A percentile compares a stretch with the other conserved stretches of the same genome.
These are phyloP conservation scores for Dactylellina cionopaga DNA, from an alignment of 2,329 filamentous ascomycete species.

Conservation along the genomic window DNA sequence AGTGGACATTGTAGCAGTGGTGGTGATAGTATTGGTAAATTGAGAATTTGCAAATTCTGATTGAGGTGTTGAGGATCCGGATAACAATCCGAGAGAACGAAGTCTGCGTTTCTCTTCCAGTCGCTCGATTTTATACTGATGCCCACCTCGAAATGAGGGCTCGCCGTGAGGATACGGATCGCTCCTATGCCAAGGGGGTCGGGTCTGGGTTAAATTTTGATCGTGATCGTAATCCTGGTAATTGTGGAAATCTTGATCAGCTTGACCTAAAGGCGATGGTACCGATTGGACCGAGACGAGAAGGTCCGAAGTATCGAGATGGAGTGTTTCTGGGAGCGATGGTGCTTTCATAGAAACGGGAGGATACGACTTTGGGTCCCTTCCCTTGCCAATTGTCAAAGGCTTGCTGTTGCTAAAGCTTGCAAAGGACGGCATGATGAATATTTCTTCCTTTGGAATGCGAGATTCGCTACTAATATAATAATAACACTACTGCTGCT, in stretches of 20 bases:
- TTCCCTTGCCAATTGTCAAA: conserved; percentile 38
- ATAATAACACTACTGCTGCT: no score
- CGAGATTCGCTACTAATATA: no score
- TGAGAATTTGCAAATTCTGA: conserved; percentile 14
- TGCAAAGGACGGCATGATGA: conserved; percentile 50
- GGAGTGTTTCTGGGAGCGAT: conserved; percentile 46
- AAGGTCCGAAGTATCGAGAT: conserved; percentile 50
- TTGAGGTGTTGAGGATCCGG: conserved; percentile 33
- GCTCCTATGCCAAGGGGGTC: conserved; percentile 40
- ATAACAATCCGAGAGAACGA: conserved; percentile 41
- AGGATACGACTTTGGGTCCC: conserved; percentile 44
- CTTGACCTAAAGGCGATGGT: conserved; percentile 27
- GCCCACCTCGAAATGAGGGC: conserved; percentile 40
- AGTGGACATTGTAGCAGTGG: neutral
- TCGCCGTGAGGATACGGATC: conserved; percentile 31
- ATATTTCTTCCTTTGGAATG: conserved; percentile 33
- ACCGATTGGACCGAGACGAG: conserved; percentile 50
- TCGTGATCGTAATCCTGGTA: conserved; percentile 4
- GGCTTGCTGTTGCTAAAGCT: conserved; percentile 48
- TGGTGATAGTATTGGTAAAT: neutral
- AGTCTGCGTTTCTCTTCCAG: conserved; percentile 44
- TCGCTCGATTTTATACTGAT: conserved; percentile 48
- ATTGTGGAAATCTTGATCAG: neutral
- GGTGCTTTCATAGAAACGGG: conserved; percentile 51
- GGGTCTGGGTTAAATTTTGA: conserved; percentile 12